Conservation (phyloP, 192 early-diverging fungal genomes). For the Mortierella antarctica region DNA sequence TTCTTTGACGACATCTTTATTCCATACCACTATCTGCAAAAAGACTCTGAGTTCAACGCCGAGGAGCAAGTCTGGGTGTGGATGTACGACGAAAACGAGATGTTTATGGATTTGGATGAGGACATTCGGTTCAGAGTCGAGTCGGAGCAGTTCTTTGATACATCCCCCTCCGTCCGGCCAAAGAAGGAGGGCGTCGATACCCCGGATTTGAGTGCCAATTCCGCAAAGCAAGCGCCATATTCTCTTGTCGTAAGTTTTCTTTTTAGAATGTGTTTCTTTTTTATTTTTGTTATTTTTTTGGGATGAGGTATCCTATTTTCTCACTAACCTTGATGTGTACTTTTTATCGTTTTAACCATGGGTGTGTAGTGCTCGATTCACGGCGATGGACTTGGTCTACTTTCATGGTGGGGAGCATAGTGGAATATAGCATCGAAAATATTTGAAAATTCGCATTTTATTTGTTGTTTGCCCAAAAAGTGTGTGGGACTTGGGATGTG, state of each 20-base stretch:
- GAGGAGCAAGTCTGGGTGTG: constrained; percentile 87
- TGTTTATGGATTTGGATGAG: constrained; percentile 88
- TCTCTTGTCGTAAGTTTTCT: constrained; percentile 57
- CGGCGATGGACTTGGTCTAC: constrained; percentile 74
- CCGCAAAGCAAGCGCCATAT: constrained; percentile 64
- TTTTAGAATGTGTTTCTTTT: not conserved
- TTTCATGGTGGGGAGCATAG: constrained; percentile 74
- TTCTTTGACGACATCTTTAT: constrained; percentile 95
- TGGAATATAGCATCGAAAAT: not conserved
- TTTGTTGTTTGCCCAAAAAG: too few species aligned
- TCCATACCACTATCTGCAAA: constrained; percentile 71
- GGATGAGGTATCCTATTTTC: not conserved
- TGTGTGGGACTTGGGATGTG: too few species aligned
- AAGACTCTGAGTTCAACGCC: constrained; percentile 73
- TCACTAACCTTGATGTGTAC: not conserved
- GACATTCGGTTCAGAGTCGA: constrained; percentile 82
- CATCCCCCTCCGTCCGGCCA: constrained; percentile 66
- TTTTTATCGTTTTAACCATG: not conserved
- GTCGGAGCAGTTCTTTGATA: constrained; percentile 80
- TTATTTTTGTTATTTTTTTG: not conserved
- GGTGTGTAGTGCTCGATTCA: constrained; percentile 71
- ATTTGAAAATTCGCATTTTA: not conserved
- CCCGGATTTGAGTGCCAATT: constrained; percentile 59
- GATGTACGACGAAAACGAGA: constrained; percentile 78
- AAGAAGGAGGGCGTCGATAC: constrained; percentile 56